Base-by-base conservation (phyloP, 2,329 filamentous ascomycete species). In the Aspergillus pseudotamarii region DNA sequence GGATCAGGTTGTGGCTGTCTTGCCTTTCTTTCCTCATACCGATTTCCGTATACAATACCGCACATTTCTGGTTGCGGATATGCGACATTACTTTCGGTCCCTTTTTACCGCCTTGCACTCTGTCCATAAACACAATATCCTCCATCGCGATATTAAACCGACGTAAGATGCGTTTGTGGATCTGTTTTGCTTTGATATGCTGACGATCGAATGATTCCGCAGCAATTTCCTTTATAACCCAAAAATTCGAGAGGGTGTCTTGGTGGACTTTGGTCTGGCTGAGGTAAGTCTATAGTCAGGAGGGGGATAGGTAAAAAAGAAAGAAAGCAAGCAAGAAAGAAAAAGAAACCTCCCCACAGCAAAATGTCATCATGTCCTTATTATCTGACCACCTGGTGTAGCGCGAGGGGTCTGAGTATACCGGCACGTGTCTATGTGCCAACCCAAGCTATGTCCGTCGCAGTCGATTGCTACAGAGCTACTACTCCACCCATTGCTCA, bases 201-300 rank as follows among this genome's bases (percentile, higher is more conserved):
- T 67, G 46, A 68, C 32, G 38, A 41, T 32, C 11, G 9, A 32
- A 21, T 32, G 26, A 51, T 12, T 19, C 57, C 53, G 8, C 67
- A 83, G 81, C 26, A 98, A 98, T 75, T 98, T 98, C 72, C 85
- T 98, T 45, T 98, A 98, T 80, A 93, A 96, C 68, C 92, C 92
- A 0, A 82, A 88, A 32, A 65, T 78, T 12, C 88, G 89, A 71
- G 89, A 92, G 60, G 95, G 95, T 46, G 94, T 99, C 2, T 86
- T 99, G 0, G 95, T 99, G n/a, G 95, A 99, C 75, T 99, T 99
- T 80, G 95, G 95, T n/a, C 86, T 99, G 19, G 95, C 95, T 41
- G 95, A 99, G 81, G 80, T 82, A 72, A 62, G 72, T 62, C 60
- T 30, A 38, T 26, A 32, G 36, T 10, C 19, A n/a, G 38, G 16